Evolutionary conservation across 257 asterid species (phyloP).

Genomic region (Petunia secreta): DNA sequence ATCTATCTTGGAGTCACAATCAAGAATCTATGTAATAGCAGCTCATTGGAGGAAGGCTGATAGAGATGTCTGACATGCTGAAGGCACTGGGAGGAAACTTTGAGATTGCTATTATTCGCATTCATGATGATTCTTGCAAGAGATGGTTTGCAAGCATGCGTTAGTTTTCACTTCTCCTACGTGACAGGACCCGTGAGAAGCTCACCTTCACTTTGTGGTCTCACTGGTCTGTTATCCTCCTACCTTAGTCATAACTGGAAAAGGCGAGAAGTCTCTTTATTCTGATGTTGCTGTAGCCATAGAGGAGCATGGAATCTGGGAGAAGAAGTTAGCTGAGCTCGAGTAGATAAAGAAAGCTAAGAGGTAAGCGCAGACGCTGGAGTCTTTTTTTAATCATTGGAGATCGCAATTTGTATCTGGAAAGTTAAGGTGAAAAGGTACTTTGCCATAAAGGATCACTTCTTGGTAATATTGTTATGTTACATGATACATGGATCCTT

Average conservation of each 20-base stretch:
- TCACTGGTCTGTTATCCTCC: conserved; percentile 38
- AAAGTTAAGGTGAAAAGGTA: conserved; percentile 72
- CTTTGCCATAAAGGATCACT: not conserved
- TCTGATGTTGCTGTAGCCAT: conserved; percentile 67
- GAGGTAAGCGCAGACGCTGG: conserved; percentile 82
- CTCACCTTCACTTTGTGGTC: conserved; percentile 69
- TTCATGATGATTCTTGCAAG: conserved; percentile 54
- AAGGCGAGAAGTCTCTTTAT: conserved; percentile 83
- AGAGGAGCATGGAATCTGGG: conserved; percentile 77
- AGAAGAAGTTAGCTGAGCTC: conserved; percentile 57
- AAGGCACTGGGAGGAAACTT: conserved; percentile 54
- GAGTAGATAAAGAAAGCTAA: conserved; percentile 74
- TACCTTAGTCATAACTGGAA: conserved; percentile 72
- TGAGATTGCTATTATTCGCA: conserved; percentile 85
- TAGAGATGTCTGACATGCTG: conserved; percentile 52
- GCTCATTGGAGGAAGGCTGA: conserved; percentile 75
- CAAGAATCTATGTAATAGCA: conserved; percentile 68
- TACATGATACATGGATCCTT: too few relatives aligned
- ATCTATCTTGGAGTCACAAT: conserved; percentile 50
- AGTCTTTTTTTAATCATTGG: conserved; percentile 66
- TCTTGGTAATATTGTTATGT: too few relatives aligned
- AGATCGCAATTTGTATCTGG: conserved; percentile 65
- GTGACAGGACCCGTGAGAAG: conserved; percentile 58
- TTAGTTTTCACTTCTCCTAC: conserved; percentile 73
- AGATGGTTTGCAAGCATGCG: conserved; percentile 58